Evolutionary conservation across 208 protist genomes (phyloP).

Genomic region (Herpetomonas samuelpessoai): DNA sequence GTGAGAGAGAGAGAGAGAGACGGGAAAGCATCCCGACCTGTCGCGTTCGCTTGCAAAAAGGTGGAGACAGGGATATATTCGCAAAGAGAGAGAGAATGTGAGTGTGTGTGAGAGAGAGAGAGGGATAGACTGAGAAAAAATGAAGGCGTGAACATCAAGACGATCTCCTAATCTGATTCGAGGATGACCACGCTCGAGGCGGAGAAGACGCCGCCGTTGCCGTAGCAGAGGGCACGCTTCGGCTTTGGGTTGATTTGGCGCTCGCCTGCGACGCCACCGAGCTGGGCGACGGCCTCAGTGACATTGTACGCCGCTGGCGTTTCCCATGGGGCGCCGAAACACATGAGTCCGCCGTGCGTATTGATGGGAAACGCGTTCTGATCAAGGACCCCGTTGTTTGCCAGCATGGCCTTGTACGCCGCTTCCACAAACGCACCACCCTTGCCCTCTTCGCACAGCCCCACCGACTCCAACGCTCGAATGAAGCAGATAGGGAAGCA

Average conservation of each 20-base stretch:
- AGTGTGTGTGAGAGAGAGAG: too few relatives aligned
- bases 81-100: too few relatives aligned
- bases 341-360: constrained; percentile 75
- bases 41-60: too few relatives aligned
- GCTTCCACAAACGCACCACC: constrained; percentile 53
- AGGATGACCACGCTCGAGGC: constrained; percentile 75
- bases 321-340: constrained; percentile 80
- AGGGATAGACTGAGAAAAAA: not conserved
- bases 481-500: constrained; percentile 85
- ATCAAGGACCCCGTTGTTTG: constrained; percentile 24
- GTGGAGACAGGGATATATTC: too few relatives aligned
- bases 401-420: constrained; percentile 33
- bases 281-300: constrained; percentile 53
- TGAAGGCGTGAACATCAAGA: too few relatives aligned
- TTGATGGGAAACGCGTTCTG: constrained; percentile 56
- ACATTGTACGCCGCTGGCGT: constrained; percentile 81
- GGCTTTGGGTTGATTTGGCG: constrained; percentile 47
- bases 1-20: too few relatives aligned
- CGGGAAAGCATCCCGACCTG: too few relatives aligned
- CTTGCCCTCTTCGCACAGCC: constrained; percentile 52
- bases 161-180: constrained; percentile 38
- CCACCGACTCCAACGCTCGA: constrained; percentile 59
- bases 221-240: constrained; percentile 81
- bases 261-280: constrained; percentile 32
- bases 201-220: constrained; percentile 87